Evolutionary conservation across 768 basidiomycete species (phyloP), one percentile per base, ranked within the genome.

Genomic region (Psilocybe cyanescens): DNA sequence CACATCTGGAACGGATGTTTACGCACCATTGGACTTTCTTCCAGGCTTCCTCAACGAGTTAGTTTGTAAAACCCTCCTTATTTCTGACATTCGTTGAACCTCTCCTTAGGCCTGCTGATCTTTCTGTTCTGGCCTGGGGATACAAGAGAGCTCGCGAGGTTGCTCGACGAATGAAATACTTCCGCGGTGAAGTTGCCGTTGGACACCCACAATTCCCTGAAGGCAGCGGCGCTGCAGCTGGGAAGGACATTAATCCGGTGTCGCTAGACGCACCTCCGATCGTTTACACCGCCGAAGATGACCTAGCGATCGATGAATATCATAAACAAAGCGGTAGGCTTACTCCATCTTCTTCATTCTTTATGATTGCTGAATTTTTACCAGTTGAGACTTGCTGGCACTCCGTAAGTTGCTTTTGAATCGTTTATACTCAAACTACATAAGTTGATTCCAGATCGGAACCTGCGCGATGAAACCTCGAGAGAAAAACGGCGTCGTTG

Each of bases 131-230:
- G 47, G 74, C 73, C 49, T 83, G 83, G 78, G 75, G 67, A 0
- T 89, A 87, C 71, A 90, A 89, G 64, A 77, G 76, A 50, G 57
- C 68, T 4, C 79, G 86, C 0, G 87, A 90, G 69, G 61, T 84
- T 14, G 73, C 76, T 7, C 81, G 88, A 39, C 83, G 88, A n/a
- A 85, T 87, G 80, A 66, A 74, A 3, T 56, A 65, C 31, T 81
- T 76, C 66, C 73, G 78, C 29, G 82, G 82, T 2, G 81, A 80
- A 55, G 61, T 75, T 6, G 48, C 53, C 5, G 59, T 60, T 6
- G 70, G 64, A 1, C 77, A 82, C 64, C 81, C 81, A 3, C 56
- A 19, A 17, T 81, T 77, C 63, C 67, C 74, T 24, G 56, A 63
- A 45, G 74, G 64, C 46, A 78, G 76, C 44, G 48, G 61, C 4